Percentiles rank a stretch among this genome's conserved stretches.
These are phyloP conservation scores for Citrus trifoliata DNA, from an alignment of 345 rosid species.

Conservation along the genomic window DNA sequence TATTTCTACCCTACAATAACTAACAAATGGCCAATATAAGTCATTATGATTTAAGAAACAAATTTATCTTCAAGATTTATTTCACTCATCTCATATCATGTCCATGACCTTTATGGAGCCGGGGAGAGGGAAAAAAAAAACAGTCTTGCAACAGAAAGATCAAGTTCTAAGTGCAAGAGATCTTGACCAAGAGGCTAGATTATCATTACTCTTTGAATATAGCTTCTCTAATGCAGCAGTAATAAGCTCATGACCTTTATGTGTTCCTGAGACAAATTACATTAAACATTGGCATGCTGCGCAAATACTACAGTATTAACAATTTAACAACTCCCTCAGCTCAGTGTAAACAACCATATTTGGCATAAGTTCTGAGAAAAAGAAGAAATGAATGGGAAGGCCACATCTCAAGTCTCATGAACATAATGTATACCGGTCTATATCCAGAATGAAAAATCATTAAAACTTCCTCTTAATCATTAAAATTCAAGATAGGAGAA, in stretches of 20 bases:
- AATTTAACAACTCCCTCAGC: background rate
- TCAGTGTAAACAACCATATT: background rate
- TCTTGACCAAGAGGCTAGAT: background rate
- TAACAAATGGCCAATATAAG: background rate
- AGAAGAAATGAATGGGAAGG: background rate
- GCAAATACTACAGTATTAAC: background rate
- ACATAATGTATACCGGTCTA: background rate
- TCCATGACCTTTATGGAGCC: too few relatives aligned
- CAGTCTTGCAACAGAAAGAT: background rate
- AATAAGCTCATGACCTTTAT: background rate
- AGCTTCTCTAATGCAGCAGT: background rate
- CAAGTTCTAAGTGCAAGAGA: background rate
- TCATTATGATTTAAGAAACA: background rate
- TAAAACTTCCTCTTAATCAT: background rate
- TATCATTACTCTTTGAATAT: background rate
- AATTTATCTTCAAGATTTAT: background rate
- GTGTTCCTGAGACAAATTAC: background rate
- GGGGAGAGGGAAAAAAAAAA: background rate
- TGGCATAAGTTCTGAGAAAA: background rate
- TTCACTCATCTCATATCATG: background rate
- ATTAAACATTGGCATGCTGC: background rate
- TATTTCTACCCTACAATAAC: background rate
- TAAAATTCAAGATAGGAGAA: slow-evolving; percentile 1
- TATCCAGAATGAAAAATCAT: background rate
- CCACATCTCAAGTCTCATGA: background rate